Evolutionary conservation across 345 rosid species (phyloP), one percentile per base, ranked within the genome.

Genomic region (Crucihimalaya himalaica): DNA sequence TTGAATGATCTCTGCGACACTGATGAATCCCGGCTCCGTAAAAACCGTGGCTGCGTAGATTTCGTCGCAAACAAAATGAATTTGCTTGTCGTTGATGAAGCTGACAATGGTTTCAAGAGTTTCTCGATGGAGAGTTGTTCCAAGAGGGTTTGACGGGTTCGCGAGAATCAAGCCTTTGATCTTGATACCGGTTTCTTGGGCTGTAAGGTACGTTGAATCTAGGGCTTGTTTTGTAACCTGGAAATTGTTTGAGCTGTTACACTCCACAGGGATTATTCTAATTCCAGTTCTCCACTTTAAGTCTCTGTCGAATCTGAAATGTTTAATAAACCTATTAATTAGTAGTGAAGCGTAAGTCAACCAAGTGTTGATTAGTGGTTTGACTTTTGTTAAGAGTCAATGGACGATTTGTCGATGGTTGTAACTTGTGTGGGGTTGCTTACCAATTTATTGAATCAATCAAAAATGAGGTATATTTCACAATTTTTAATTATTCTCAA

Each of bases 221-320:
- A 39, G 85, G 85, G 83, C 84, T 35, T 74, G 8, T 60, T 73
- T 69, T 42, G 90, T 84, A 55, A 86, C 66, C 62, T 71, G 77
- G 76, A 84, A 86, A 74, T 72, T 80, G 79, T 81, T 84, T 37
- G 85, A 78, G 72, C 90, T 84, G 47, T 81, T 60, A 70, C 88
- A 81, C 12, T 80, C 82, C 27, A 84, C 83, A 20, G 84, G 88
- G 16, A 86, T 77, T 8, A 86, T 78, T 74, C 63, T 81, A 10
- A 83, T 85, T 34, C 71, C 86, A 9, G 88, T 86, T 56, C 90
- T 81, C 90, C 90, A 86, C 58, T 80, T 83, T 25, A 86, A 76
- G 72, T 86, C 90, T 77, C 90, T 73, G 18, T 86, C 90, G 57
- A 86, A 86, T 71, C 87, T 83, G 81, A 42, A 15, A 56, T 55